A percentile compares a stretch with the other conserved stretches of the same genome.
Conservation (phyloP, 2,329 filamentous ascomycete genomes). For the Ascochyta viciae-villosae region DNA sequence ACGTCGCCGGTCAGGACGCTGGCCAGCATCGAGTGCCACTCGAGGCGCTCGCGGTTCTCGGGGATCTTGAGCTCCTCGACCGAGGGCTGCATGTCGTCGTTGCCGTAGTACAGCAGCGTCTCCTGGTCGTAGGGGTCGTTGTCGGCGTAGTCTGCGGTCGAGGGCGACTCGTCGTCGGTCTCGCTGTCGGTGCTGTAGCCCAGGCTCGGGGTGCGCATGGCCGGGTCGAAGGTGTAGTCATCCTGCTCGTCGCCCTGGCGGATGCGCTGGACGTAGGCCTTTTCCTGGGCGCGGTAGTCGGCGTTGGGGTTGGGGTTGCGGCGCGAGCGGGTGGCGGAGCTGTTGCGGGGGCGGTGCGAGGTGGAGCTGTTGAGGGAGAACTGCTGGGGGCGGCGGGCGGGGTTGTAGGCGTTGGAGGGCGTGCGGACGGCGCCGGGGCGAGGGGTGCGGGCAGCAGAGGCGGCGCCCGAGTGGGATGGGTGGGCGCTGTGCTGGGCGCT, state of each 20-base stretch:
- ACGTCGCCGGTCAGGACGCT: slow-evolving; percentile 96
- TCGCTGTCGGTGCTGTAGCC: slow-evolving; percentile 78
- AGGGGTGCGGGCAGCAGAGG: slow-evolving; percentile 28
- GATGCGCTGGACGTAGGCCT: slow-evolving; percentile 91
- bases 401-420: slow-evolving; percentile 59
- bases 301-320: slow-evolving; percentile 76
- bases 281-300: slow-evolving; percentile 84
- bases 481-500: no score
- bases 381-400: slow-evolving; percentile 57
- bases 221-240: slow-evolving; percentile 71
- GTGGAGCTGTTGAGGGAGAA: slow-evolving; percentile 51
- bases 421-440: slow-evolving; percentile 55
- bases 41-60: slow-evolving; percentile 84
- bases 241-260: slow-evolving; percentile 74
- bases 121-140: slow-evolving; percentile 87
- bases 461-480: slow-evolving; percentile 19
- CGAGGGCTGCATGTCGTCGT: slow-evolving; percentile 86
- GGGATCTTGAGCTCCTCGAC: slow-evolving; percentile 89
- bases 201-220: slow-evolving; percentile 72
- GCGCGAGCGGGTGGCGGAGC: slow-evolving; percentile 61
- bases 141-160: slow-evolving; percentile 82
- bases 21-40: slow-evolving; percentile 98
- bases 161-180: slow-evolving; percentile 88
- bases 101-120: slow-evolving; percentile 89
- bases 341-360: slow-evolving; percentile 61